Evolutionary conservation across 805 yeast species (phyloP).

Genomic region (Metschnikowia hibisci): DNA sequence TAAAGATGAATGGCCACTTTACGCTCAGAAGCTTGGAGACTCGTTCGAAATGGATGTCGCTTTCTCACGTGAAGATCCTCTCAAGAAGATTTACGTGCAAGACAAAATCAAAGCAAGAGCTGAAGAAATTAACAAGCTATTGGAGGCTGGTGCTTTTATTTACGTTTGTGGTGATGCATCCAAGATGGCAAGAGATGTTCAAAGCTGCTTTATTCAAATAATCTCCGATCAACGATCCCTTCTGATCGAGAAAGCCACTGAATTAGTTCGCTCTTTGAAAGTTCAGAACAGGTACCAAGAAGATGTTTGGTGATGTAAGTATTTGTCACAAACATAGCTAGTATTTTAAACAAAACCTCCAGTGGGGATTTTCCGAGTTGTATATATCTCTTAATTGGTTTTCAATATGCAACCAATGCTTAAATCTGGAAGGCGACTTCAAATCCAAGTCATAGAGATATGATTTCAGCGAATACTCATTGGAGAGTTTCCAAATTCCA

Average conservation of each 20-base stretch:
- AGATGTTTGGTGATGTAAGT: constrained; percentile 91
- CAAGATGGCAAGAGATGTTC: constrained; percentile 93
- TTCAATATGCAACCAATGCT: constrained; percentile 46
- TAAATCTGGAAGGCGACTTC: constrained; percentile 41
- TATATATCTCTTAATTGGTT: constrained; percentile 19
- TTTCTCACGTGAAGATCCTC: constrained; percentile 68
- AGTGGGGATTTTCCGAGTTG: constrained; percentile 5
- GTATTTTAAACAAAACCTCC: constrained; percentile 6
- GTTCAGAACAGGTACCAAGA: constrained; percentile 90
- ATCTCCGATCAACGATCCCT: constrained; percentile 61
- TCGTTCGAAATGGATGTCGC: constrained; percentile 75
- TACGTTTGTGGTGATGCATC: constrained; percentile 98
- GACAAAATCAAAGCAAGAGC: constrained; percentile 58
- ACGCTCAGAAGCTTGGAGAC: constrained; percentile 55
- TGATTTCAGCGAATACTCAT: constrained; percentile 24
- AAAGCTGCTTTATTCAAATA: constrained; percentile 60
- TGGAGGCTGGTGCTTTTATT: constrained; percentile 71
- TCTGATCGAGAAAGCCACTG: constrained; percentile 64
- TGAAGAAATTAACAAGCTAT: constrained; percentile 50
- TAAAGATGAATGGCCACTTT: constrained; percentile 84
- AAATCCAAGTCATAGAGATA: constrained; percentile 47
- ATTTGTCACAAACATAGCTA: background rate
- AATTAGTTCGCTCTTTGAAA: constrained; percentile 71
- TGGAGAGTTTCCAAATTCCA: background rate
- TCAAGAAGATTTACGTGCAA: constrained; percentile 75